Conservation (phyloP, 2,329 filamentous ascomycete species). For the Scytalidium sp. region DNA sequence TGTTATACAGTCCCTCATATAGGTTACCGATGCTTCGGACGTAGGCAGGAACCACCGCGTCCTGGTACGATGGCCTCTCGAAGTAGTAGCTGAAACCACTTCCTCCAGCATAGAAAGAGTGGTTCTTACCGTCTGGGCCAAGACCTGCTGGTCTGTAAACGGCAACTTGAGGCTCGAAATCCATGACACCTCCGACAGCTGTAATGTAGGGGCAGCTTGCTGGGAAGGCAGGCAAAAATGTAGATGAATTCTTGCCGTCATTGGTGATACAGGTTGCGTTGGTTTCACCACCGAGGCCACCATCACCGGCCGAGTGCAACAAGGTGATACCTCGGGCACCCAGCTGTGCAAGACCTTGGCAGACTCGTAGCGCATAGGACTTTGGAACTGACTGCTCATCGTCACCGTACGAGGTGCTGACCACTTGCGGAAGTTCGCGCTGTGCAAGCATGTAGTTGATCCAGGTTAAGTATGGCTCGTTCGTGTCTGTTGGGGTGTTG, state of each 20-base stretch:
- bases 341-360: conserved; percentile 58
- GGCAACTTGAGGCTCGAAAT: background rate
- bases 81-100: conserved; percentile 54
- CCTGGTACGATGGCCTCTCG: conserved; percentile 42
- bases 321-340: conserved; percentile 60
- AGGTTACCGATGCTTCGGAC: conserved; percentile 36
- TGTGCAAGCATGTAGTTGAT: conserved; percentile 53
- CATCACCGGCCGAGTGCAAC: conserved; percentile 56
- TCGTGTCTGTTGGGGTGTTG: conserved; percentile 45
- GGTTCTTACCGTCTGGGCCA: background rate
- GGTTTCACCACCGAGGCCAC: conserved; percentile 30
- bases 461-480: conserved; percentile 56
- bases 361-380: conserved; percentile 57
- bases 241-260: conserved; percentile 51
- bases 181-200: conserved; percentile 48
- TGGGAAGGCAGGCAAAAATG: conserved; percentile 60
- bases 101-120: conserved; percentile 29
- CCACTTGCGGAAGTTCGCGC: conserved; percentile 51
- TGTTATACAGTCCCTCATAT: conserved; percentile 43
- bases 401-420: conserved; percentile 64
- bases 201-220: conserved; percentile 66
- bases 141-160: conserved; percentile 33
- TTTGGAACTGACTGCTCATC: conserved; percentile 60
- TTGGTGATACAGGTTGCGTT: conserved; percentile 38
- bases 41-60: conserved; percentile 37